Base-by-base conservation (phyloP, 805 yeast genomes). In the Cyberlindnera maclurae region DNA sequence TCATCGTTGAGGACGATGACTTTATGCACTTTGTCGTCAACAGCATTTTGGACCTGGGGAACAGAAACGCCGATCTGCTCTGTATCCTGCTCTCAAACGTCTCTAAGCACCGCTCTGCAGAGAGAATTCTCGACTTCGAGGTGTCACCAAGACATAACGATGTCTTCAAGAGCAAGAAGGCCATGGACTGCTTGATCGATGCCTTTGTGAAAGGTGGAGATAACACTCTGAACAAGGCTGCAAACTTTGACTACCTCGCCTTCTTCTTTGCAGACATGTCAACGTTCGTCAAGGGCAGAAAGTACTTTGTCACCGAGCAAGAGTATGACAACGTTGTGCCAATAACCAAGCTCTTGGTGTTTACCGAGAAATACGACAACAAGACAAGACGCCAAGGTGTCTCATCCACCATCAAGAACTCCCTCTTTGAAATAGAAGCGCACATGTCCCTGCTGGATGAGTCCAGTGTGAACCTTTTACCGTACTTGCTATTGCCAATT, bases 231-330 rank as follows among this genome's bases (percentile, higher is more conserved):
- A 87, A 86, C 64, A 73, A 71, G 52, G 71, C 67, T 50, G 93
- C 95, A 3, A 73, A 75, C 49, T 90, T 63, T 53, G 96, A 89
- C 58, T 89, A 85, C 57, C 66, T 93, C 46, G 73, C 95, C 2
- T 87, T 80, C 58, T 86, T 86, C 57, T 89, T 93, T 61, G 89
- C 95, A 12, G 97, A 90, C 56, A 66, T 87, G 33, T 86, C 97
- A 2, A 74, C 96, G 49, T 82, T 80, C 51, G 63, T 65, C 27
- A 60, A 62, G 38, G 90, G 90, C n/a, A 75, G 96, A 58, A 70
- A 73, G 33, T 88, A 87, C 60, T 86, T 88, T 52, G 73, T 81
- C 33, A 72, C 80, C 2, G 68, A 71, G 48, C 95, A 84, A 62
- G 69, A 56, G 4, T 86, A 86, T 54, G 96, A 87, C 55, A 66